Percentiles rank a stretch among this genome's conserved stretches.
phyloP scores from a whole-genome alignment of 108 stramenopile genomes.

The Epithemia pelagica region DNA sequence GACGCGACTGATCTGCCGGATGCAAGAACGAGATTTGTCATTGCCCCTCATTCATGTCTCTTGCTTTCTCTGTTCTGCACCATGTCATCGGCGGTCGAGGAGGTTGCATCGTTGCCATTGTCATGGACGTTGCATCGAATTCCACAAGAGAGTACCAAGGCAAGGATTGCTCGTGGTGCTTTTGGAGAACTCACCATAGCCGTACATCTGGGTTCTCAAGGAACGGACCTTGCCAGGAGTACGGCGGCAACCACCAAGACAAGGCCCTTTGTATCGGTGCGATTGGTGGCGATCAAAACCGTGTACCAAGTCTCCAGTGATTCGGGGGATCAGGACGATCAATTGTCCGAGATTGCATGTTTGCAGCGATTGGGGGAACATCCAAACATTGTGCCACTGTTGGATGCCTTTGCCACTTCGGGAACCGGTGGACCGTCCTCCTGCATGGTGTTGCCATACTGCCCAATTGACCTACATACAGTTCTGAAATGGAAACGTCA shows the following conservation, averaged over 20 bases:
- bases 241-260: too few species aligned
- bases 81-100: too few species aligned
- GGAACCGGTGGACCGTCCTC: background rate
- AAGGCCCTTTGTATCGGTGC: too few species aligned
- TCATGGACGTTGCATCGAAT: too few species aligned
- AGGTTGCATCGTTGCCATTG: too few species aligned
- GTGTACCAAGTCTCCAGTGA: constrained; percentile 33
- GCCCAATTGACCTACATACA: constrained; percentile 57
- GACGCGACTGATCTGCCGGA: too few species aligned
- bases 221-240: too few species aligned
- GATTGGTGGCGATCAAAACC: constrained; percentile 55
- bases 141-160: too few species aligned
- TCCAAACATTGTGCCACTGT: constrained; percentile 31
- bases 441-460: constrained; percentile 37
- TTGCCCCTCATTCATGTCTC: too few species aligned
- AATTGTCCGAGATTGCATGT: constrained; percentile 31
- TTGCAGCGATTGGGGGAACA: constrained; percentile 29
- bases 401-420: constrained; percentile 13
- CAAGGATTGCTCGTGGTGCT: constrained; percentile 36
- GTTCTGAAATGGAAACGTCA: constrained; percentile 46
- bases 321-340: constrained; percentile 8
- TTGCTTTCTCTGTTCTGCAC: too few species aligned
- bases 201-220: too few species aligned
- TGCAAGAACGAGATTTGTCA: too few species aligned
- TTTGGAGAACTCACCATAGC: constrained; percentile 67